Base-by-base conservation (phyloP, 768 basidiomycete species). In the Psilocybe tampanensis region DNA sequence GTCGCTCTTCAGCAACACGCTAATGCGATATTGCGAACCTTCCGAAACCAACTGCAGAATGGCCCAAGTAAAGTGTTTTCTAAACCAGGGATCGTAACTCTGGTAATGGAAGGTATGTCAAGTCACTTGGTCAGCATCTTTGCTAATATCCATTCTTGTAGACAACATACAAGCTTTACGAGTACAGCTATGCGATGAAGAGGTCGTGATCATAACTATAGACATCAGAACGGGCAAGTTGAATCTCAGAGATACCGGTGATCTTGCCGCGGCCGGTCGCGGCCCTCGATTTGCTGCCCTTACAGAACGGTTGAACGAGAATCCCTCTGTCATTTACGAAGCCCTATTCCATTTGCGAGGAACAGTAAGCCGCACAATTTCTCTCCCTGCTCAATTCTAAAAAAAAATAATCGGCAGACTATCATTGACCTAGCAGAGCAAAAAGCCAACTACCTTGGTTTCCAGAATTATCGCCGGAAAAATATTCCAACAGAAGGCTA, bases 401-500 rank as follows among this genome's bases (percentile, higher is more conserved):
- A 32, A n/a, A 32, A n/a, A 39, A 22, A 18, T 48, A 22, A 13
- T 24, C 36, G 36, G 47, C 13, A 95, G 94, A 92, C 92, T 5
- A 92, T 95, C 58, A 78, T 83, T 42, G 91, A 94, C 54, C 79
- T 89, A 15, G 83, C 88, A 9, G 92, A 95, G 68, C 89, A 91
- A 69, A 94, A 93, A 66, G 90, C 89, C n/a, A 83, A 77, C 59
- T 89, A 92, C 64, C 82, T 95, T 9, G 94, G 94, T n/a, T 72
- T 94, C 41, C 85, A 86, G 67, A 85, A 82, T 55, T 89, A 84
- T 71, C 83, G 86, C 15, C 71, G 78, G 22, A 84, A 92, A 33
- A 88, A 91, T 62, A 85, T 95, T 59, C 68, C 77, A 1, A 76
- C 69, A 33, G 83, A 88, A 65, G 91, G 92, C 91, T 22, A 36